Evolutionary conservation across 768 basidiomycete genomes (phyloP), one percentile per base, ranked within the genome.

Genomic region (Termitomyces sp.): DNA sequence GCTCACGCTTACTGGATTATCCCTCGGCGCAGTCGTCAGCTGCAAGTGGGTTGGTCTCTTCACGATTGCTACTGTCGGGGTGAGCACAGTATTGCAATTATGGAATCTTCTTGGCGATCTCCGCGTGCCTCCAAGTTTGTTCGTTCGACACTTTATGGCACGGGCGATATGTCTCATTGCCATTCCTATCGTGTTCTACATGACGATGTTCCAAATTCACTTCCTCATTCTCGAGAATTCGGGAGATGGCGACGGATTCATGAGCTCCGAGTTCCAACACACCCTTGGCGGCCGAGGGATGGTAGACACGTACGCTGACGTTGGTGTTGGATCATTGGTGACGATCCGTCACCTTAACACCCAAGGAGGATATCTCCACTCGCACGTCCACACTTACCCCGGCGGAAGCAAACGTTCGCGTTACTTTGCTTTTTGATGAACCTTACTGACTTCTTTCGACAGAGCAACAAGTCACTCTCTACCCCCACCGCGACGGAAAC

Each of bases 401-500:
- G 83, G 80, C 38, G 97, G 97, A 31, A 94, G 91, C 70, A 83
- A 91, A 74, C 97, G 96, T 97, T 69, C 9, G 49, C 14, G 31
- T 29, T 52, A 1, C 47, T 17, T 42, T 46, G 50, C 29, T 43
- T 2, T 32, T 10, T 17, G 47, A 61, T 37, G 64, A 57, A 10
- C 40, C 12, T 42, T 34, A 12, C 49, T 60, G 25, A 52, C 46
- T 38, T 64, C 12, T 60, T 31, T 54, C 31, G 42, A 12, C 70
- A 98, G 96, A 99, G 70, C 97, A 99, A 84, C 97, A 99, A 77
- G 82, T 99, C 63, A 98, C 97, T 0, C 86, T 99, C n/a, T 99
- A 99, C 71, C 97, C 97, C 2, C 97, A 99, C 73, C 85, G 90
- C n/a, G 97, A 99, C 69, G 77, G 80, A n/a, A 99, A 99, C 80